These are phyloP conservation scores for Mycena amicta DNA, from an alignment of 768 basidiomycete species.

Conservation along the genomic window DNA sequence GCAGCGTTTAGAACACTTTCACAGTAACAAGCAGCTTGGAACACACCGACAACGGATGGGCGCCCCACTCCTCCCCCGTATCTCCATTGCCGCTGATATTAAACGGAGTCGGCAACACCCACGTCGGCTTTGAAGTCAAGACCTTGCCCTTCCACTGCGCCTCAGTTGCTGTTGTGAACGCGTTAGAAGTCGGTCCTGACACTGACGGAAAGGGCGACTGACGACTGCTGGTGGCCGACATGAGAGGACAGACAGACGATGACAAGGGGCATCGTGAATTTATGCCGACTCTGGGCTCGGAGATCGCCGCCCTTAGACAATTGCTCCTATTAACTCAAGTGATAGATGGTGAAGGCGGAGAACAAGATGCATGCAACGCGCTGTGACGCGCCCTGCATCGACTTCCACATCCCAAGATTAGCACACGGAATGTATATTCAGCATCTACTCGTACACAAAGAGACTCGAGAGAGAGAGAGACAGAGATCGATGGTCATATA, in stretches of 20 bases:
- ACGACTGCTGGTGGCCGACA: too few species aligned
- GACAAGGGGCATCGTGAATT: background rate
- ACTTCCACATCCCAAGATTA: too few species aligned
- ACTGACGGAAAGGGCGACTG: too few species aligned
- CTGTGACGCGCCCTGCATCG: too few species aligned
- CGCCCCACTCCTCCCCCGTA: background rate
- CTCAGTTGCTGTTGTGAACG: too few species aligned
- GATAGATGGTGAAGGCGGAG: background rate
- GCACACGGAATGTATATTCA: background rate
- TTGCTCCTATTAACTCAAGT: background rate
- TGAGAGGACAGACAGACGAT: background rate
- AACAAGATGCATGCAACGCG: too few species aligned
- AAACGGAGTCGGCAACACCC: background rate
- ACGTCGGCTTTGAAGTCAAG: background rate
- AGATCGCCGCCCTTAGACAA: background rate
- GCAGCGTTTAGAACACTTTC: background rate
- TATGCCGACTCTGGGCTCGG: too few species aligned
- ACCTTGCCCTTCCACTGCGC: background rate
- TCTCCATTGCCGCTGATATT: background rate
- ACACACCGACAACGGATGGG: background rate
- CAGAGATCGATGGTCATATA: background rate
- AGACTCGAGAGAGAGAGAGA: too few species aligned
- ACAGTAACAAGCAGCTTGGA: too few species aligned
- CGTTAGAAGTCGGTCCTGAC: too few species aligned
- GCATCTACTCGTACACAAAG: conserved; percentile 1